phyloP scores from a whole-genome alignment of 2,329 filamentous ascomycete genomes.

The Penicillium sp. region DNA sequence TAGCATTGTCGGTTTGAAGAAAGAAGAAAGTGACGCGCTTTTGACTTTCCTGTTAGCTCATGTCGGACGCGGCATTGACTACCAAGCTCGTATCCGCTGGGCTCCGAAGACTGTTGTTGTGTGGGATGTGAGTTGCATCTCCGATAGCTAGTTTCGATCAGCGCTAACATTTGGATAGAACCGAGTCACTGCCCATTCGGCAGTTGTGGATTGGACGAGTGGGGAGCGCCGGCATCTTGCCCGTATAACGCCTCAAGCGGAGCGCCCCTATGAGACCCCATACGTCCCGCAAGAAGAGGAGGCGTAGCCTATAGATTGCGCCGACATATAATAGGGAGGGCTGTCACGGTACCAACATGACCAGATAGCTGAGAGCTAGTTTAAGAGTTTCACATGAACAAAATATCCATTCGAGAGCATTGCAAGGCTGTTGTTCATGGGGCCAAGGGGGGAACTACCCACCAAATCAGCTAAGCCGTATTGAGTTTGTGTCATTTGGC shows the following conservation, averaged over 20 bases:
- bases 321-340: background rate
- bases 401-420: no score
- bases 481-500: no score
- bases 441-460: no score
- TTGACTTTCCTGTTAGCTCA: conserved; percentile 29
- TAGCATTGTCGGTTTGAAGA: conserved; percentile 47
- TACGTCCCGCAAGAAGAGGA: conserved; percentile 7
- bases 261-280: conserved; percentile 27
- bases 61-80: conserved; percentile 25
- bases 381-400: no score
- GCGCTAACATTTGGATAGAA: conserved; percentile 28
- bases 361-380: no score
- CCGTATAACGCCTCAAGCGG: conserved; percentile 32
- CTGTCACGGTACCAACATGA: no score
- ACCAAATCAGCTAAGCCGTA: no score
- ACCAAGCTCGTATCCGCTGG: conserved; percentile 29
- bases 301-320: background rate
- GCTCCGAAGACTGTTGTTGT: conserved; percentile 29
- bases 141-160: conserved; percentile 34
- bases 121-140: conserved; percentile 44
- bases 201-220: conserved; percentile 34
- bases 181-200: conserved; percentile 40
- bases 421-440: no score
- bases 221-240: conserved; percentile 32
- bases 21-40: conserved; percentile 45